Evolutionary conservation across 805 yeast species (phyloP), one percentile per base, ranked within the genome.

Genomic region (Ogataea methylovora): DNA sequence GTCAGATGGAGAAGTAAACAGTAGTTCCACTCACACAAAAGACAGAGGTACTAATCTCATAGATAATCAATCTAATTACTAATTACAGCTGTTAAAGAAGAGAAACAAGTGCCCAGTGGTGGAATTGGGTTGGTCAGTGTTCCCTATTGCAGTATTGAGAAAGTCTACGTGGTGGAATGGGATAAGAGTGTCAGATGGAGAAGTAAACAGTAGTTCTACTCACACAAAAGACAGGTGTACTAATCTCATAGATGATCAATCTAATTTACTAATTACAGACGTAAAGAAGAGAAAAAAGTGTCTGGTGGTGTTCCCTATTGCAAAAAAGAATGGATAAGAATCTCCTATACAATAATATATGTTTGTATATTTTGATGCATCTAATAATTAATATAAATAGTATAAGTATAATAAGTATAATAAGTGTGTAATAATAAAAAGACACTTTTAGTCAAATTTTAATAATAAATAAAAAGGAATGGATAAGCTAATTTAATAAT

Each of bases 71-170:
- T 49, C 61, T 14, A 69, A 68, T 36, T 67, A 5, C 46, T 69
- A 14, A 39, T 68, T 16, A 60, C 69, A 25, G 58, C 60, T 36
- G 68, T 60, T 8, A 41, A 21, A 28, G 14, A 17, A 16, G 29
- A 26, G 16, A 39, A 31, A 5, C 32, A 36, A 3, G 40, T 34
- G 21, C 27, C 32, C 1, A 40, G 39, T 12, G 46, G 41, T 10
- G 62, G 61, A 29, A 44, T 73, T 27, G 80, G 79, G 0, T 48
- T 73, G 8, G 76, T 74, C n/a, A 71, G 79, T 42, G 63, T 74
- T 3, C 78, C 76, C 1, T 54, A 59, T 33, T 41, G 44, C 1
- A 55, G 72, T 4, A 64, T 73, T 3, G 32, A 37, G 3, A 48
- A 51, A 15, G 48, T 60, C 2, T 49, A 43, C 18, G 42, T 63